Conservation (phyloP, 2,329 filamentous ascomycete species). For the Penicillium sp. region DNA sequence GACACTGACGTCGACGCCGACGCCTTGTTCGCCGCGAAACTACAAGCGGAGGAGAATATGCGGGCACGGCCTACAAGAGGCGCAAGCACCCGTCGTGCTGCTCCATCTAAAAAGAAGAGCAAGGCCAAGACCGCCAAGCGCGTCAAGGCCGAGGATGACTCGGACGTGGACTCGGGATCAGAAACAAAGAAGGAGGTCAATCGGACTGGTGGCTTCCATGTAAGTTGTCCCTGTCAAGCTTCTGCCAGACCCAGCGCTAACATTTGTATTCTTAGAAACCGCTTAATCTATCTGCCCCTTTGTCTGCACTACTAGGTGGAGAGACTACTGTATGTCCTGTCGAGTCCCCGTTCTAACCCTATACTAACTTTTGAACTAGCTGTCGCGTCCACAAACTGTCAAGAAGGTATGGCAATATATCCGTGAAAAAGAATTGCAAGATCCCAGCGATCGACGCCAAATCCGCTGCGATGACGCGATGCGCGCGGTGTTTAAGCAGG, state of each 20-base stretch:
- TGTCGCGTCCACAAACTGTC: slow-evolving; percentile 93
- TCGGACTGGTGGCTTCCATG: slow-evolving; percentile 89
- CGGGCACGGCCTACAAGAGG: slow-evolving; percentile 77
- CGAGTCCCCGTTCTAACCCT: neutral
- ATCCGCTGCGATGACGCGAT: slow-evolving; percentile 92
- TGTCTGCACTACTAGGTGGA: slow-evolving; percentile 53
- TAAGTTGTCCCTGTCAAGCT: slow-evolving; percentile 45
- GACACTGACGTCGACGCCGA: slow-evolving; percentile 77
- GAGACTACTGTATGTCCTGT: slow-evolving; percentile 49
- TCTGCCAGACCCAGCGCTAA: neutral
- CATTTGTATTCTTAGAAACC: slow-evolving; percentile 46
- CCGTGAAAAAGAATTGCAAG: slow-evolving; percentile 84
- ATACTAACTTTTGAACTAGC: slow-evolving; percentile 55
- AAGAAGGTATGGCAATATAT: slow-evolving; percentile 98
- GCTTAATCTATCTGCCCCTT: slow-evolving; percentile 52
- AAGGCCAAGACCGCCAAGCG: slow-evolving; percentile 66
- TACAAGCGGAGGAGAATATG: slow-evolving; percentile 92
- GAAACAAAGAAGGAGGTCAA: slow-evolving; percentile 66
- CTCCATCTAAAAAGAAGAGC: slow-evolving; percentile 68
- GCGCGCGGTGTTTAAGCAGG: slow-evolving; percentile 88
- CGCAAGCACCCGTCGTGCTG: slow-evolving; percentile 65
- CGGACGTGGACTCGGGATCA: slow-evolving; percentile 71
- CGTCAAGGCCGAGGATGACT: slow-evolving; percentile 79
- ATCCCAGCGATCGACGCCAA: slow-evolving; percentile 87
- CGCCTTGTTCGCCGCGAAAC: slow-evolving; percentile 80